Evolutionary conservation across 2,329 filamentous ascomycete species (phyloP).

Genomic region (Talaromyces rugulosus): DNA sequence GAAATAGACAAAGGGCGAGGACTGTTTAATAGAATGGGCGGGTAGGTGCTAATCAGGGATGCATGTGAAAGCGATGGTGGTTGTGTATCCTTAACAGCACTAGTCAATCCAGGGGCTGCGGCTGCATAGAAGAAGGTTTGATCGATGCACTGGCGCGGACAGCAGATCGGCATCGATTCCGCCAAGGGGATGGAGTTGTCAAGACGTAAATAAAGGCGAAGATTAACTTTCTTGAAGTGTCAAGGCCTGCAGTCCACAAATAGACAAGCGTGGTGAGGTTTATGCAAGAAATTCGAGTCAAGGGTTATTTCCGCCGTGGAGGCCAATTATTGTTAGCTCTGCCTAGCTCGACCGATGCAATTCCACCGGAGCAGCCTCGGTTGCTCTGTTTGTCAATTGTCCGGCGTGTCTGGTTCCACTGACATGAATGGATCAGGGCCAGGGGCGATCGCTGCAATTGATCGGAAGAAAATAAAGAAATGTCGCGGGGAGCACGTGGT

Average conservation of each 20-base stretch:
- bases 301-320: not conserved
- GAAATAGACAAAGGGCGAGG: not conserved
- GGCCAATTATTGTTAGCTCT: not conserved
- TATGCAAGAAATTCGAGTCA: not conserved
- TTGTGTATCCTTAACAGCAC: not conserved
- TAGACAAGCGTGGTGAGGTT: not conserved
- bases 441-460: not conserved
- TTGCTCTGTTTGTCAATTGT: not conserved
- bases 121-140: not conserved
- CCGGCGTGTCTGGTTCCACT: not conserved
- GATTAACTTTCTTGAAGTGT: not conserved
- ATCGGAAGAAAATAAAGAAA: not conserved
- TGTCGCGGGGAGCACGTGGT: not conserved
- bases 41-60: not conserved
- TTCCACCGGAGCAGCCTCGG: not conserved
- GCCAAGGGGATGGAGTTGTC: not conserved
- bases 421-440: not conserved
- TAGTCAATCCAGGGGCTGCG: not conserved
- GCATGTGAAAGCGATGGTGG: not conserved
- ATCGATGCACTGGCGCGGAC: not conserved
- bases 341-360: not conserved
- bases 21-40: not conserved
- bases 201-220: not conserved
- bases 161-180: not conserved
- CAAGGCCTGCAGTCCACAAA: not conserved